These are phyloP conservation scores for Meyerozyma carpophila DNA, from an alignment of 1,139 yeast species.

Conservation along the genomic window DNA sequence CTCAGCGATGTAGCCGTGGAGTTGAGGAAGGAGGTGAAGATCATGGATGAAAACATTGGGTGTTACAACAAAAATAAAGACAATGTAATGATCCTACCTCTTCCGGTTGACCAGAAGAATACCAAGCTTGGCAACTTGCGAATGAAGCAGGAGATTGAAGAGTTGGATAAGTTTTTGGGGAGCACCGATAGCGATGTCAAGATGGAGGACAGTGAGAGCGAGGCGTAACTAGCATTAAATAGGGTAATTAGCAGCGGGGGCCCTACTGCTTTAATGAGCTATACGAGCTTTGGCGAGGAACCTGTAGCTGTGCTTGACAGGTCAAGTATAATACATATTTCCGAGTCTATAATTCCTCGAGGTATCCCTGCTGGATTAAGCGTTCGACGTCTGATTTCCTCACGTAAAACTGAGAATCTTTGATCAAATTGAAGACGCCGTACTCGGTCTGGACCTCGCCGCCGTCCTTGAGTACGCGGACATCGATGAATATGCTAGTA, in stretches of 20 bases:
- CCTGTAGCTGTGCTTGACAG: background rate
- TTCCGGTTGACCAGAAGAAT: slow-evolving; percentile 58
- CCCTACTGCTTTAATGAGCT: too few relatives aligned
- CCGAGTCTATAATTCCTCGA: slow-evolving; percentile 55
- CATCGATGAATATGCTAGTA: slow-evolving; percentile 85
- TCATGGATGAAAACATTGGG: slow-evolving; percentile 54
- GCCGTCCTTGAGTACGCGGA: slow-evolving; percentile 86
- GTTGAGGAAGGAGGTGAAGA: slow-evolving; percentile 51
- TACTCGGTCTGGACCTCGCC: slow-evolving; percentile 98
- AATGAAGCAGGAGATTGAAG: slow-evolving; percentile 31
- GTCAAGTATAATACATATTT: background rate
- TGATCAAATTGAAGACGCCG: slow-evolving; percentile 92
- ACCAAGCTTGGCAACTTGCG: slow-evolving; percentile 50
- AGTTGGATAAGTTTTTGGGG: slow-evolving; percentile 18
- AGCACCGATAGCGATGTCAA: slow-evolving; percentile 10
- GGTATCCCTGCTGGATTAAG: slow-evolving; percentile 87
- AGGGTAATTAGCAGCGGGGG: background rate
- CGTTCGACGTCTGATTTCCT: slow-evolving; percentile 92
- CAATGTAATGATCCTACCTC: slow-evolving; percentile 52
- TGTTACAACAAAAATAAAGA: slow-evolving; percentile 40
- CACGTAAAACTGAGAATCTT: slow-evolving; percentile 91
- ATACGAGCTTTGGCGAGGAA: background rate
- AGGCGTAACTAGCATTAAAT: background rate
- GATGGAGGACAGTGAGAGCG: slow-evolving; percentile 1
- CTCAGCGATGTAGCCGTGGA: slow-evolving; percentile 40